Evolutionary conservation across 495 filamentous ascomycete species (phyloP), one percentile per base, ranked within the genome.

Genomic region (Trichoderma erinaceum): DNA sequence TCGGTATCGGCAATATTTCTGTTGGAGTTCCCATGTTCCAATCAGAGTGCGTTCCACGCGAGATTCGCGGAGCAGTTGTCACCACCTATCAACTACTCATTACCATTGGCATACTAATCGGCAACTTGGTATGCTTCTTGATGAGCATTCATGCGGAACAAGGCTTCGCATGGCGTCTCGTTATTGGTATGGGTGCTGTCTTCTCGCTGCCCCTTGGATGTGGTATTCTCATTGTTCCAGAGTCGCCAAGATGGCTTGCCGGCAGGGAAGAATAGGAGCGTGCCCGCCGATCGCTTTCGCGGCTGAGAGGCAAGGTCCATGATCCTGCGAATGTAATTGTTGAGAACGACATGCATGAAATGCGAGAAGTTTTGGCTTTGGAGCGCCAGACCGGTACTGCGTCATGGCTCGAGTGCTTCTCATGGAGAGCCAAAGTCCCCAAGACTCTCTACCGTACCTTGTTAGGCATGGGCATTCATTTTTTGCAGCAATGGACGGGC

Each of bases 51-150:
- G 68, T 68, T 7, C 88, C 88, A 25, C 74, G 78, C 13, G 85
- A 89, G 75, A 83, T 90, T 65, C 84, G 88, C 69, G 88, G 87
- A 70, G 85, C 86, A 46, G 74, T 79, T 48, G 75, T 79, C 64
- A 82, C 85, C 65, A 83, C 85, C 43, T 93, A 92, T 77, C 90
- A 93, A 78, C 83, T 93, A 38, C 88, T 92, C 75, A 90, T 92
- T 73, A 91, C 90, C 25, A 80, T 90, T 50, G 90, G 90, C 67
- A 90, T 93, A 75, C 87, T 92, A 69, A 81, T 89, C 64, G 87
- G 90, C 67, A 86, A 90, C 78, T 82, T 86, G 67, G 80, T 93
- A 80, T 92, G 92, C 76, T 90, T 76, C 38, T 74, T 69, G 61
- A 71, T 75, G 73, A 76, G 89, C 80, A 48, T 86, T 15, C 70